These are phyloP conservation scores for Leptographium procerum DNA, from an alignment of 2,329 filamentous ascomycete species.

Conservation along the genomic window DNA sequence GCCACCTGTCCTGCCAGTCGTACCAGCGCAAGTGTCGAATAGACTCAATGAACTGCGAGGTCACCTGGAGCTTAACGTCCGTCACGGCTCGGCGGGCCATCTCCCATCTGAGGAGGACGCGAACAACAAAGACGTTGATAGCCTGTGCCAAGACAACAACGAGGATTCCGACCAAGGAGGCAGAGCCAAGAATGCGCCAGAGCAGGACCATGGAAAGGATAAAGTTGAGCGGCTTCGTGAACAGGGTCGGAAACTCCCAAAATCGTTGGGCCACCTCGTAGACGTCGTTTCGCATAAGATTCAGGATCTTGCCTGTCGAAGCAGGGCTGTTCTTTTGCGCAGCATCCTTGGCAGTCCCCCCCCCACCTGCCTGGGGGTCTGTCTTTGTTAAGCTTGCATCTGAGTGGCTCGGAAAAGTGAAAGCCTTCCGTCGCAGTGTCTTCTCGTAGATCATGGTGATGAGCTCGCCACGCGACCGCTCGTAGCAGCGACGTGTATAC, in stretches of 20 bases:
- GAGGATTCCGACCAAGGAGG: constrained; percentile 62
- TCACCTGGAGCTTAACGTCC: constrained; percentile 67
- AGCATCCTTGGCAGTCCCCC: constrained; percentile 1
- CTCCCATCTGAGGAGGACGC: constrained; percentile 56
- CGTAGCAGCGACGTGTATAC: constrained; percentile 76
- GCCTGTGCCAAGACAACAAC: constrained; percentile 59
- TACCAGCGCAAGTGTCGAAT: constrained; percentile 75
- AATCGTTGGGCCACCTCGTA: constrained; percentile 76
- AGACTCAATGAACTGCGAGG: constrained; percentile 77
- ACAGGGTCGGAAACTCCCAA: constrained; percentile 72
- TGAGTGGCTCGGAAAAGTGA: constrained; percentile 33
- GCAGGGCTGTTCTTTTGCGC: constrained; percentile 38
- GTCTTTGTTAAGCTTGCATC: constrained; percentile 17
- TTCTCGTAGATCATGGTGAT: constrained; percentile 50
- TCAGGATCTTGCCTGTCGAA: constrained; percentile 83
- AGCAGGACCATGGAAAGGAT: constrained; percentile 62
- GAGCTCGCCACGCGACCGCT: constrained; percentile 74
- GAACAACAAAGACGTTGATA: constrained; percentile 57
- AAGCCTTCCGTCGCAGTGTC: constrained; percentile 61
- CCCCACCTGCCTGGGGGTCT: constrained; percentile 5
- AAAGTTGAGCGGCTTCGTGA: constrained; percentile 68
- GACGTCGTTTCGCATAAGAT: constrained; percentile 70
- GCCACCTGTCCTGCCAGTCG: constrained; percentile 70
- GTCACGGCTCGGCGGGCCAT: constrained; percentile 60
- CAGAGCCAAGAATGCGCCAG: constrained; percentile 68